These are phyloP conservation scores for Cnidoscolus chayamansa DNA, from an alignment of 441 rosid genomes.

Conservation along the genomic window DNA sequence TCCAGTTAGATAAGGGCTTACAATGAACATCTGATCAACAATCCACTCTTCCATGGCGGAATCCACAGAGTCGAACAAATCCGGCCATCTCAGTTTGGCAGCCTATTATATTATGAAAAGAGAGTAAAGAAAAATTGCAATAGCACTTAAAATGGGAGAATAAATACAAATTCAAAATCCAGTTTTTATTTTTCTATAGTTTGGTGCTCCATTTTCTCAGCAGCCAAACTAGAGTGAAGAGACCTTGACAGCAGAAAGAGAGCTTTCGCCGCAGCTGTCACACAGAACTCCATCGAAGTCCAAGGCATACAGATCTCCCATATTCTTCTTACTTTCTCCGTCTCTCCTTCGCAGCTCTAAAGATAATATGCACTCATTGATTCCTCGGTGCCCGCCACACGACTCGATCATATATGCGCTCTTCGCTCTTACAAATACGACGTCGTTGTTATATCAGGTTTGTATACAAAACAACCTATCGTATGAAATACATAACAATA, in stretches of 20 bases:
- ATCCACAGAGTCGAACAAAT: slow-evolving; percentile 59
- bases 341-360: background rate
- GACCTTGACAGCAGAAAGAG: slow-evolving; percentile 89
- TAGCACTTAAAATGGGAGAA: background rate
- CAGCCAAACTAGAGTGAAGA: background rate
- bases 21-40: slow-evolving; percentile 74
- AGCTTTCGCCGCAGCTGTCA: slow-evolving; percentile 91
- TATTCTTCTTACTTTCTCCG: slow-evolving; percentile 20
- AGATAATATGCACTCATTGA: background rate
- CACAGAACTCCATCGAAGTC: slow-evolving; percentile 96
- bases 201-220: slow-evolving; percentile 5
- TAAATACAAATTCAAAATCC: background rate
- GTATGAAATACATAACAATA: too few relatives aligned
- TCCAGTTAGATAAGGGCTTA: slow-evolving; percentile 28
- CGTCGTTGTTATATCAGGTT: too few relatives aligned
- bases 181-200: background rate
- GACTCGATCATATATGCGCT: background rate
- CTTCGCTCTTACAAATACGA: too few relatives aligned
- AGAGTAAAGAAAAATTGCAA: background rate
- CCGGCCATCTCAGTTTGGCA: slow-evolving; percentile 85
- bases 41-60: slow-evolving; percentile 72
- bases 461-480: background rate
- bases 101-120: slow-evolving; percentile 38
- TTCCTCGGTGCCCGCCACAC: slow-evolving; percentile 39
- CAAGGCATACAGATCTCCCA: slow-evolving; percentile 92